Evolutionary conservation across 129 eudicot genomes (phyloP).

Genomic region (Scalesia atractyloides): DNA sequence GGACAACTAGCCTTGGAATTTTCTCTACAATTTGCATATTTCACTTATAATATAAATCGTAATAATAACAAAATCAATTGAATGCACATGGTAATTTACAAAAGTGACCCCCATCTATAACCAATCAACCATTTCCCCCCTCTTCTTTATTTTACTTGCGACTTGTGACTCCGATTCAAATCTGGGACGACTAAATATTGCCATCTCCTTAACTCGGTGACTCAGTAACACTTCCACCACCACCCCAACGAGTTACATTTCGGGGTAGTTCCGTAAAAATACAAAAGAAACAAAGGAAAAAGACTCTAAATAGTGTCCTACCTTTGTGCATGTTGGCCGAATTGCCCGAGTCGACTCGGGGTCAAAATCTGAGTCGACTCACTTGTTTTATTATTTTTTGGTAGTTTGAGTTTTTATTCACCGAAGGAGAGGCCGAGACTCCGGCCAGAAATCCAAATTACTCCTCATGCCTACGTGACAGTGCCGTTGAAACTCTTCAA

Average conservation of each 20-base stretch:
- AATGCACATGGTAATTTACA: slow-evolving; percentile 45
- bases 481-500: slow-evolving; percentile 70
- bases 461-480: slow-evolving; percentile 58
- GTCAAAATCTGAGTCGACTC: slow-evolving; percentile 36
- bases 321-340: slow-evolving; percentile 32
- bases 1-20: slow-evolving; percentile 35
- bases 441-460: slow-evolving; percentile 63
- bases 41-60: slow-evolving; percentile 3
- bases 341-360: slow-evolving; percentile 49
- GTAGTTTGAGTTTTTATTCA: neutral
- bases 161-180: slow-evolving; percentile 41
- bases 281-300: slow-evolving; percentile 16
- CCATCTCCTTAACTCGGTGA: slow-evolving; percentile 74
- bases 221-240: slow-evolving; percentile 28
- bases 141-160: neutral
- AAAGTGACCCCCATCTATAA: slow-evolving; percentile 40
- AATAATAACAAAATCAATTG: slow-evolving; percentile 28
- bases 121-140: slow-evolving; percentile 19
- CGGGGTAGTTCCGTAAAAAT: slow-evolving; percentile 29
- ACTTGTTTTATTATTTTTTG: slow-evolving; percentile 21
- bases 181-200: slow-evolving; percentile 89
- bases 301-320: slow-evolving; percentile 14
- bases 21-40: slow-evolving; percentile 45
- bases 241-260: slow-evolving; percentile 28
- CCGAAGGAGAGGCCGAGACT: slow-evolving; percentile 71